Evolutionary conservation across 306 rosid species (phyloP), one percentile per base, ranked within the genome.

Genomic region (Acmispon strigosus): DNA sequence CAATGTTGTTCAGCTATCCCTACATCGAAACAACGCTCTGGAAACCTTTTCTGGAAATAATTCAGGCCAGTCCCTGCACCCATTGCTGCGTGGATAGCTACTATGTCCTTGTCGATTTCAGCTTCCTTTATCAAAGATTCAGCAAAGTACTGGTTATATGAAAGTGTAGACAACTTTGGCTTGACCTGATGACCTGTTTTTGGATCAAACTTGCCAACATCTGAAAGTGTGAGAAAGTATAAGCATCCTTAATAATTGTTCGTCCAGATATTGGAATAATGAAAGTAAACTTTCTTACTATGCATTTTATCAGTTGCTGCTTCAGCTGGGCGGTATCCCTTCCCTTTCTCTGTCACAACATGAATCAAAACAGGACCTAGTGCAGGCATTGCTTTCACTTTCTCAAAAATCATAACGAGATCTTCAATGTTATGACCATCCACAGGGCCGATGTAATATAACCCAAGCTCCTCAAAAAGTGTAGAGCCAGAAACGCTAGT

Each of bases 1-100:
- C 96, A 97, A 32, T 93, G 98, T 59, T 90, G 98, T 84, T 93
- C 98, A 5, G 96, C 96, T 27, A 92, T 92, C 75, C 96, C 98
- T 27, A 88, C 96, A 27, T 92, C 98, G 14, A 92, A 90, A 82
- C 97, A 90, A 17, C 97, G 96, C 0, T 90, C 83, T 1, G 98
- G 98, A 45, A 88, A 93, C 73, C 7, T 85, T 70, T 93, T 93
- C 67, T 85, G 96, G 84, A 93, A 93, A 75, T 90, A 88, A 66
- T 90, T 87, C 52, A 93, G 88, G 70, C 97, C 98, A 5, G 98
- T 93, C 4, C 96, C 98, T 27, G 94, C 91, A 20, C 96, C 98
- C 98, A 93, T 93, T 66, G 98, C 98, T 27, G 98, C 98, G 58
- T 93, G 98, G 71, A 93, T 90, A 12, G 89, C 98, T 37, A 93